phyloP scores from a whole-genome alignment of 805 yeast genomes.

The Hanseniaspora jakobsenii region DNA sequence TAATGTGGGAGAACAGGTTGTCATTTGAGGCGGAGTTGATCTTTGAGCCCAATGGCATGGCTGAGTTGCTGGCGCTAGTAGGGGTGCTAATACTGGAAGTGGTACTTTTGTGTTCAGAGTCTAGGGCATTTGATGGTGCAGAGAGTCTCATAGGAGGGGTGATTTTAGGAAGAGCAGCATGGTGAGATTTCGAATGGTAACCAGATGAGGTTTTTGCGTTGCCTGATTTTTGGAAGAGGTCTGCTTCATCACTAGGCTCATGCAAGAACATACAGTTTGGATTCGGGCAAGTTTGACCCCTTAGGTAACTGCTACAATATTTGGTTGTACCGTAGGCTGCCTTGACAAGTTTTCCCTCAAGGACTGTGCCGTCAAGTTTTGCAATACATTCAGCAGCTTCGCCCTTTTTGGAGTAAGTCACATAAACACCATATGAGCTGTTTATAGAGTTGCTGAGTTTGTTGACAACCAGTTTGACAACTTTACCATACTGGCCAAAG shows the following conservation, averaged over 20 bases:
- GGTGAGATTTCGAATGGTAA: conserved; percentile 29
- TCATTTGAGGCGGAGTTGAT: conserved; percentile 1
- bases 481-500: conserved; percentile 97
- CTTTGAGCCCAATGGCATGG: too few species aligned
- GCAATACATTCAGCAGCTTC: conserved; percentile 90
- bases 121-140: conserved; percentile 32
- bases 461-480: conserved; percentile 85
- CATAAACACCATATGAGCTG: conserved; percentile 88
- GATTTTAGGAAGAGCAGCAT: conserved; percentile 37
- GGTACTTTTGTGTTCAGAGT: conserved; percentile 25
- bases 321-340: conserved; percentile 99
- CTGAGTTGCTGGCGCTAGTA: conserved; percentile 5
- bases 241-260: conserved; percentile 99
- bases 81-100: too few species aligned
- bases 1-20: too few species aligned
- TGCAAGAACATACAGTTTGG: conserved; percentile 98
- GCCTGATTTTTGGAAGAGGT: conserved; percentile 62
- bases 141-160: conserved; percentile 19
- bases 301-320: conserved; percentile 88
- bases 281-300: conserved; percentile 94
- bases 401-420: conserved; percentile 82
- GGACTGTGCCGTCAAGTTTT: conserved; percentile 81
- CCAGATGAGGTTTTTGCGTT: conserved; percentile 2
- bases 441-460: conserved; percentile 46
- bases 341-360: conserved; percentile 78